Evolutionary conservation across 768 basidiomycete genomes (phyloP), one percentile per base, ranked within the genome.

Genomic region (Leccinum rimulosum): DNA sequence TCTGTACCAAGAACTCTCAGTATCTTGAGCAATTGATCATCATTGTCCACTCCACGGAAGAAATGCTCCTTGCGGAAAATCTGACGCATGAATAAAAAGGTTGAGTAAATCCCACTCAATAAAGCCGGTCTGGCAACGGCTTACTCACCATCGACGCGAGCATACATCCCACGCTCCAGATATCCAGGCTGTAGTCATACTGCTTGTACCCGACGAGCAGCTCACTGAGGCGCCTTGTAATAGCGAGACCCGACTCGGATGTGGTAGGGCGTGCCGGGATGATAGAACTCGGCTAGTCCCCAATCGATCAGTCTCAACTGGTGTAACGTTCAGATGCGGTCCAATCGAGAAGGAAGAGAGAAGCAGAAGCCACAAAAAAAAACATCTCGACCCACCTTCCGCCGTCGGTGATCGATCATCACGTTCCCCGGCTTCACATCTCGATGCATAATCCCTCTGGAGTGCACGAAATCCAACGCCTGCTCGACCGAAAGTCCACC

Each of bases 221-320:
- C 67, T 89, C 87, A n/a, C n/a, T n/a, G n/a, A 5, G 87, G 88
- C 7, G 85, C 86, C 69, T 89, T 88, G 79, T 86, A 89, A 71
- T 88, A 88, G 64, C 86, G 78, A 54, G 81, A 83, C 19, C 87
- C 86, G 22, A 89, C 88, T 31, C 88, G 81, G 58, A 89, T 85
- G 67, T 89, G 87, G 73, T 88, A 88, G 36, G 86, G 81, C 50
- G 82, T 84, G 50, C 80, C 80, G 2, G 86, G 83, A 64, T 88
- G 86, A 69, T 89, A 89, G 71, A 89, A 89, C 68, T 89, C 88
- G 36, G 87, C 88, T 56, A 89, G 71, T 35, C 88, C 88, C 88
- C 88, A 89, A 73, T 89, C 88, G 61, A 89, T 89, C 59, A 89
- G 70, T 27, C 80, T 75, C 51, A 83, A 68, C 82, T 83, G 61